A percentile compares a stretch with the other conserved stretches of the same genome.
Conservation (phyloP, 73 alveolate species). For the Breviolum minutum region DNA sequence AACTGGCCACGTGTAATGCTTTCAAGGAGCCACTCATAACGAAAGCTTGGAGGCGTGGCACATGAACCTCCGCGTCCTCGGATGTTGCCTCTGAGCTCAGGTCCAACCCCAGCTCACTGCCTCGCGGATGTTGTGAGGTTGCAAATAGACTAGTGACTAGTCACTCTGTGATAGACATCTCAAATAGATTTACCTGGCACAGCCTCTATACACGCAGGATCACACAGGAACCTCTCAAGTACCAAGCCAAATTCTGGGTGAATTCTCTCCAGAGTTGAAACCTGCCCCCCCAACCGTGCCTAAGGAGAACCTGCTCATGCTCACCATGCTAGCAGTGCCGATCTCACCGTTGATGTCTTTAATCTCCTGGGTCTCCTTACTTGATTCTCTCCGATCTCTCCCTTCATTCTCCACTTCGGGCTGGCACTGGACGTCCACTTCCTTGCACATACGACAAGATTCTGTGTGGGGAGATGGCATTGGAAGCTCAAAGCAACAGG, state of each 20-base stretch:
- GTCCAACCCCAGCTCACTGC: neutral
- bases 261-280: too few relatives aligned
- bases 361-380: neutral
- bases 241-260: too few relatives aligned
- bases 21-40: neutral
- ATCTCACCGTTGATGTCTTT: neutral
- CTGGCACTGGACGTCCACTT: neutral
- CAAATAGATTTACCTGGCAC: too few relatives aligned
- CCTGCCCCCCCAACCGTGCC: neutral
- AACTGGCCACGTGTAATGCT: neutral
- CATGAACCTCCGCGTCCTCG: neutral
- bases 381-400: neutral
- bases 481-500: neutral
- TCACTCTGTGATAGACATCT: too few relatives aligned
- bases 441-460: neutral
- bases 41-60: neutral
- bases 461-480: too few relatives aligned
- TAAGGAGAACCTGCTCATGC: neutral
- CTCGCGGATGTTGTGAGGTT: neutral
- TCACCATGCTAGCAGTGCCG: neutral
- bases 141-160: too few relatives aligned
- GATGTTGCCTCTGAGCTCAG: neutral
- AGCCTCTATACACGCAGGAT: too few relatives aligned
- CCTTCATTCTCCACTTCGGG: neutral
- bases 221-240: too few relatives aligned